Evolutionary conservation across 495 filamentous ascomycete genomes (phyloP), one percentile per base, ranked within the genome.

Genomic region (Tuber borchii): DNA sequence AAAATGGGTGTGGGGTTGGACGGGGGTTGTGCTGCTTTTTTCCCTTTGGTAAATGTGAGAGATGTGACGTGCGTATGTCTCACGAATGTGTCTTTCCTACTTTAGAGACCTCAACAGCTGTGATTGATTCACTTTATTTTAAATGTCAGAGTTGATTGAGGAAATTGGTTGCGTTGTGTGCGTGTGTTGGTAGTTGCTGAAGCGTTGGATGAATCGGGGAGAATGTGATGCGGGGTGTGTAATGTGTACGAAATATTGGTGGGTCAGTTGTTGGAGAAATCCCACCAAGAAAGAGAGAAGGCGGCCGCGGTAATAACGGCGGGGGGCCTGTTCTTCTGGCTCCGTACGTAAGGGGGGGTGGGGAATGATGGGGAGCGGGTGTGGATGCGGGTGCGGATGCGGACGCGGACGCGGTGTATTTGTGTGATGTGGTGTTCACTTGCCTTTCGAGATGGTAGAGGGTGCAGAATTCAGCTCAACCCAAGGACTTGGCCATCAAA

Each of bases 401-500:
- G 77, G 71, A 71, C 69, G 76, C 69, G 76, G 70, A 65, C 9
- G n/a, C 51, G 51, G 51, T 26, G 51, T 61, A 61, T 61, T 61
- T 26, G n/a, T 61, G 51, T 70, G 37, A 69, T 75, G 69, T 61
- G 74, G 70, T 77, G 76, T 51, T 76, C 61, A 71, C 71, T 79
- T 69, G 72, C 70, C 73, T 73, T 76, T 26, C 42, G 78, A 46
- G 78, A 72, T 78, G 71, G 70, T 73, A 75, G 69, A 79, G 61
- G 78, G 73, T 71, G 12, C 73, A 75, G 76, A 75, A 39, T 42
- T 79, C 70, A 78, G 73, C 71, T 75, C 61, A 73, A 75, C 74
- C 78, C 78, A 81, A 73, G 76, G 71, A 80, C 74, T 70, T 75
- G 78, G 70, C 69, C 79, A 74, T 74, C 70, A 39, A 78, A 81